These are phyloP conservation scores for Trametes cingulata DNA, from an alignment of 768 basidiomycete species.

Conservation along the genomic window DNA sequence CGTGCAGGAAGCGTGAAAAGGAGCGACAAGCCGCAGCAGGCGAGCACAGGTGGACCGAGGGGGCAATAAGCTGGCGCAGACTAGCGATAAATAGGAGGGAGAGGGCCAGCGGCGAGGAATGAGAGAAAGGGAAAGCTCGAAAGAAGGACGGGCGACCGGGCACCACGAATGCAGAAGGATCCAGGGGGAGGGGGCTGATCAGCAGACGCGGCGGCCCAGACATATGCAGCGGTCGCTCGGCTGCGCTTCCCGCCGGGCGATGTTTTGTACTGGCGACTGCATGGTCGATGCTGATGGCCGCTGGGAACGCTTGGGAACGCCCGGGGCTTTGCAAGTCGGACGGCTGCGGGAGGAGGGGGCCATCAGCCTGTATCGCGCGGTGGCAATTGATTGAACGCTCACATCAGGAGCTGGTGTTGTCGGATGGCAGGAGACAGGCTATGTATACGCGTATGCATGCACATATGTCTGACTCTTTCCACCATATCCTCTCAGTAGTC, in stretches of 20 bases:
- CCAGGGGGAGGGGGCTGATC: neutral
- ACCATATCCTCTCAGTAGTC: no score
- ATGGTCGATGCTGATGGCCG: constrained; percentile 1
- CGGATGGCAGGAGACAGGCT: no score
- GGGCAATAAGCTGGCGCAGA: neutral
- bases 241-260: constrained; percentile 2
- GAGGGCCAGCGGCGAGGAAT: neutral
- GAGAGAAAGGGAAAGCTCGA: neutral
- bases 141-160: neutral
- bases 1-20: constrained; percentile 1
- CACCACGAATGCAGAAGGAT: neutral
- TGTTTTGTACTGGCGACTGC: neutral
- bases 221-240: constrained; percentile 2
- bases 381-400: neutral
- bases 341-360: neutral
- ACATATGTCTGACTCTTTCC: no score
- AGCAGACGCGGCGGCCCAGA: constrained; percentile 3
- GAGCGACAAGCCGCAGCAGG: neutral
- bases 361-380: neutral
- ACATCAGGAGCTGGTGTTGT: neutral
- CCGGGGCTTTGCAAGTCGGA: neutral
- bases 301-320: neutral
- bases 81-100: constrained; percentile 1
- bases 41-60: neutral
- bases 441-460: no score